A percentile compares a stretch with the other conserved stretches of the same genome.
These are phyloP conservation scores for Penicillium bovifimosum DNA, from an alignment of 495 filamentous ascomycete genomes.

Conservation along the genomic window DNA sequence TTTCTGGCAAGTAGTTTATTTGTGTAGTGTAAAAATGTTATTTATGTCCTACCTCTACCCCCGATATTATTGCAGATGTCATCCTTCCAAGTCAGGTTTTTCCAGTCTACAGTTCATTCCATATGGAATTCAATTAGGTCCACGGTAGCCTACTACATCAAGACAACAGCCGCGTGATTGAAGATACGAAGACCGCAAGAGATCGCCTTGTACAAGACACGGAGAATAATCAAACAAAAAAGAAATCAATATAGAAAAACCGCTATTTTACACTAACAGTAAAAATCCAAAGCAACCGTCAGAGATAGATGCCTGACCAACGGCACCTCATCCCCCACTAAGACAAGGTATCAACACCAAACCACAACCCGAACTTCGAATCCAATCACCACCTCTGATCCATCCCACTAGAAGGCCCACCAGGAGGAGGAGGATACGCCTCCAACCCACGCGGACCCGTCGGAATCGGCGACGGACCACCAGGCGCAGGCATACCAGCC, in stretches of 20 bases:
- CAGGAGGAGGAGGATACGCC: conserved; percentile 26
- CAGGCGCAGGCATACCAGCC: conserved; percentile 10
- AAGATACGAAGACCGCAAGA: background rate
- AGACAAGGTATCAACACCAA: conserved; percentile 12
- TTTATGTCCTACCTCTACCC: too few relatives aligned
- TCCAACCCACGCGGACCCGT: conserved; percentile 32
- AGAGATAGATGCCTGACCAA: background rate
- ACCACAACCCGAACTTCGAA: background rate
- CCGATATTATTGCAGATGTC: too few relatives aligned
- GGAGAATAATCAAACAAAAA: background rate
- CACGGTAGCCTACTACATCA: too few relatives aligned
- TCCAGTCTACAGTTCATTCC: background rate
- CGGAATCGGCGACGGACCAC: conserved; percentile 13
- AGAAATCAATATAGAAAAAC: conserved; percentile 5
- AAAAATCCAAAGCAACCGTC: conserved; percentile 2
- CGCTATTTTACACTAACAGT: conserved; percentile 23
- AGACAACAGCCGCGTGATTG: background rate
- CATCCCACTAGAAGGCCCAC: conserved; percentile 20
- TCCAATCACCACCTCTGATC: conserved; percentile 21
- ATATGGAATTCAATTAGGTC: background rate
- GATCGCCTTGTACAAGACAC: background rate
- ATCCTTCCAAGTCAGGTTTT: too few relatives aligned
- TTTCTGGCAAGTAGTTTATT: conserved; percentile 6
- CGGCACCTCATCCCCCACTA: background rate
- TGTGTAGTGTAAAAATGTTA: conserved; percentile 12